These are phyloP conservation scores for Colletotrichum sp. DNA, from an alignment of 2,329 filamentous ascomycete species.

Conservation along the genomic window DNA sequence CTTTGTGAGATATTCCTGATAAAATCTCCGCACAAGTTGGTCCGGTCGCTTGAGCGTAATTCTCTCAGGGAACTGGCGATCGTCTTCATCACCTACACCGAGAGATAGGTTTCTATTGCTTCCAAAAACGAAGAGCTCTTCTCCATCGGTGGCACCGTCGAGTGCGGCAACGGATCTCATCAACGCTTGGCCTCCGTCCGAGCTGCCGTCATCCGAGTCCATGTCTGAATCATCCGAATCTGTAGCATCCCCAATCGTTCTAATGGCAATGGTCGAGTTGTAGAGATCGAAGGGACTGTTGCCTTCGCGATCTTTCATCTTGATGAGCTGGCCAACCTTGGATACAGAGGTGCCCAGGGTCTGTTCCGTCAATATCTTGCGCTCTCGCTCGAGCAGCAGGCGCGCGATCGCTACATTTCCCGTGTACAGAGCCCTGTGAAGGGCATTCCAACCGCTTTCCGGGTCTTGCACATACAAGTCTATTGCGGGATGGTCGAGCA, in stretches of 20 bases:
- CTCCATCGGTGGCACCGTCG: constrained; percentile 52
- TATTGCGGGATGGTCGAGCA: constrained; percentile 81
- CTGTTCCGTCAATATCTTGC: constrained; percentile 65
- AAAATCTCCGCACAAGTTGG: constrained; percentile 75
- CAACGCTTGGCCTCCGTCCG: constrained; percentile 15
- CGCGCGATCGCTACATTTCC: constrained; percentile 89
- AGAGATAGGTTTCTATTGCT: constrained; percentile 96
- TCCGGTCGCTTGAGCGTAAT: constrained; percentile 78
- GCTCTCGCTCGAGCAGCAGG: constrained; percentile 79
- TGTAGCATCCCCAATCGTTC: constrained; percentile 59
- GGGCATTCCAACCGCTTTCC: constrained; percentile 94
- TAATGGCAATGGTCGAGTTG: constrained; percentile 81
- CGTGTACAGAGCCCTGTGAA: constrained; percentile 89
- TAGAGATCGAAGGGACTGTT: constrained; percentile 95
- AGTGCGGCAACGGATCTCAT: constrained; percentile 18
- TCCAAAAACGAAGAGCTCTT: constrained; percentile 92
- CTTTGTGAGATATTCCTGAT: constrained; percentile 68
- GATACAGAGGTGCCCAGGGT: constrained; percentile 62
- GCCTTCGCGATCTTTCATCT: constrained; percentile 94
- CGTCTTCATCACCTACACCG: constrained; percentile 93
- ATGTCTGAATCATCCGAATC: constrained; percentile 51
- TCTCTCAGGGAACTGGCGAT: constrained; percentile 91
- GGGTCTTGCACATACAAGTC: constrained; percentile 87
- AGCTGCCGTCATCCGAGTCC: constrained; percentile 59
- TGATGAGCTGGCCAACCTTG: constrained; percentile 79